Base-by-base conservation (phyloP, 2,329 filamentous ascomycete genomes). In the Colletotrichum sp. region DNA sequence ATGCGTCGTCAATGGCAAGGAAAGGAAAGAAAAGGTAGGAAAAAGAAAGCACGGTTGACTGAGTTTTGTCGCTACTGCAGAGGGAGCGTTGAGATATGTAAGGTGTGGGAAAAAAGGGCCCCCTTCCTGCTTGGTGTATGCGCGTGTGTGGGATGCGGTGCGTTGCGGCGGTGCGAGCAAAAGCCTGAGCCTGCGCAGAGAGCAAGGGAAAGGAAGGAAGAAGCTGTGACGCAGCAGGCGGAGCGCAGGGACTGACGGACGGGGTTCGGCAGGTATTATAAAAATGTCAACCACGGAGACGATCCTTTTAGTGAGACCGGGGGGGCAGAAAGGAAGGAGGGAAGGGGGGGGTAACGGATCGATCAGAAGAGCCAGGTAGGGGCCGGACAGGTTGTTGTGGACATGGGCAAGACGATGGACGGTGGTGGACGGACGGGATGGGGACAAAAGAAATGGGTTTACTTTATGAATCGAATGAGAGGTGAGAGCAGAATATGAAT, bases 201-300 rank as follows among this genome's bases (percentile, higher is more conserved):
- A 64, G 64, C 57, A 68, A 75, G 70, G 70, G 70, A 61, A 59
- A 69, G 64, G 34, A 72, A 61, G 61, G 52, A 75, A 68, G 73
- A 65, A 73, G 64, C 70, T 75, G 73, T 73, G 70, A 75, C 73
- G 70, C 73, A 73, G 72, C 61, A 71, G 52, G 64, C 73, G 70
- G 70, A 75, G 64, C 55, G 70, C 70, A 75, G 64, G 73, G 73
- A 75, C 73, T 43, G 69, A 63, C 61, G 36, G 73, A 73, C 70
- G 73, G 73, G 70, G 73, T 69, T 75, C 73, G 73, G 70, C 73
- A 76, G 74, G 74, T 76, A 48, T 76, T 76, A 73, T 76, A 76
- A 74, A 75, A 75, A 69, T 75, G 73, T 75, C 73, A 75, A 76
- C 70, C 73, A 64, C 70, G 74, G 74, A 74, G 70, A 69, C 70